Conservation (phyloP, 1,139 yeast genomes). For the Diutina scorzettiae region DNA sequence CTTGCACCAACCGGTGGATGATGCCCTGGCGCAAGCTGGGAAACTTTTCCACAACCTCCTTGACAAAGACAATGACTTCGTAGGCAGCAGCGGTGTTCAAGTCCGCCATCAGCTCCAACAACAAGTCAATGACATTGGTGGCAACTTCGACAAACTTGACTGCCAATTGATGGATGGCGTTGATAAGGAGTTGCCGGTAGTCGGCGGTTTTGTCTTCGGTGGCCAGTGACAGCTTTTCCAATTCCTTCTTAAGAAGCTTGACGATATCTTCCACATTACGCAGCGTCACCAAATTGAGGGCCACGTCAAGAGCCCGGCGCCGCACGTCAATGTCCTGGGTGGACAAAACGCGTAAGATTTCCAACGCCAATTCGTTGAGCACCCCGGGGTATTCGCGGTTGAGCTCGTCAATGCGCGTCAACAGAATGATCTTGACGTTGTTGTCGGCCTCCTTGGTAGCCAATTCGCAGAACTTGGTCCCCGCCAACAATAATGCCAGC, state of each 20-base stretch:
- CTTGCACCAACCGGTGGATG: conserved; percentile 46
- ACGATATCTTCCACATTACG: conserved; percentile 94
- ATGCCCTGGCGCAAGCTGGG: conserved; percentile 68
- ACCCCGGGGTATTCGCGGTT: conserved; percentile 71
- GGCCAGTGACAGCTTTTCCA: conserved; percentile 53
- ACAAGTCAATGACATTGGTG: conserved; percentile 75
- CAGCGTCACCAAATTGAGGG: conserved; percentile 66
- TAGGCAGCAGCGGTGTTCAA: conserved; percentile 78
- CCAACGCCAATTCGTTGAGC: conserved; percentile 76
- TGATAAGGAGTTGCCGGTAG: conserved; percentile 80
- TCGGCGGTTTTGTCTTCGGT: conserved; percentile 72
- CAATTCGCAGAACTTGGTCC: conserved; percentile 73
- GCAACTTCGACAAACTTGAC: conserved; percentile 85
- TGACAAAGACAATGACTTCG: conserved; percentile 80
- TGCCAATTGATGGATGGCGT: conserved; percentile 85
- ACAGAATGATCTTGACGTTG: conserved; percentile 83
- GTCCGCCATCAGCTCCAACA: conserved; percentile 78
- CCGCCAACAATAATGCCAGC: conserved; percentile 59
- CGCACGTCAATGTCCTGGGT: conserved; percentile 90
- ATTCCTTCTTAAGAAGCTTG: conserved; percentile 81
- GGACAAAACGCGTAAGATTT: conserved; percentile 72
- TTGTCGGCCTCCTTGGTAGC: conserved; percentile 89
- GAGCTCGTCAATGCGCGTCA: conserved; percentile 74
- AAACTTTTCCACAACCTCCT: conserved; percentile 88
- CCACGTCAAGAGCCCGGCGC: conserved; percentile 71